A percentile compares a stretch with the other conserved stretches of the same genome.
These are phyloP conservation scores for Acanthamoeba lenticulata DNA, from an alignment of 208 protist species.

Conservation along the genomic window DNA sequence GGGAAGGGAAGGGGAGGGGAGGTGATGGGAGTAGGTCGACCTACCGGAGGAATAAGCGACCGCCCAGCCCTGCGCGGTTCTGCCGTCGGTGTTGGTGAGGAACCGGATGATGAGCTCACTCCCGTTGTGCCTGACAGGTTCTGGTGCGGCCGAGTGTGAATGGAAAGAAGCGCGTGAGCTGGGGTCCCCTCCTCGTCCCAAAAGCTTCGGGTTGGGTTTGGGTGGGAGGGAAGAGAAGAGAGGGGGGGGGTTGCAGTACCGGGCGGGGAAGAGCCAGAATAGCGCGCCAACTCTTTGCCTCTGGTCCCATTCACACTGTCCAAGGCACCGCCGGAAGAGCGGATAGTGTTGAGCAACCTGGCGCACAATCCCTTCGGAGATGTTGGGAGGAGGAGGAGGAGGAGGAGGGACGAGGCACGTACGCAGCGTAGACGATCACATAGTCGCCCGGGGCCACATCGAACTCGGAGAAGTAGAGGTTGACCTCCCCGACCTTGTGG, in stretches of 20 bases:
- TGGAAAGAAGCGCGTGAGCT: neutral
- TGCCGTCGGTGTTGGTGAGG: neutral
- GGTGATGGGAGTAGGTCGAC: neutral
- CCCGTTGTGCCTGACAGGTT: neutral
- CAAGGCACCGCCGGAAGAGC: too few species aligned
- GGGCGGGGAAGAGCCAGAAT: neutral
- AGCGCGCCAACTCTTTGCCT: neutral
- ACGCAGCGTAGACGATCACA: neutral
- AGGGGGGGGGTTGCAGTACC: neutral
- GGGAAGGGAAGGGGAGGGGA: neutral
- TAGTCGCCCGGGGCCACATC: conserved; percentile 28
- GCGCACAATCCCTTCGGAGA: too few species aligned
- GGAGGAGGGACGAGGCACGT: neutral
- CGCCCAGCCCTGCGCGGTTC: neutral
- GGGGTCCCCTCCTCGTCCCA: neutral
- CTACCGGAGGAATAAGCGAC: neutral
- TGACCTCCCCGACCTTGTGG: neutral
- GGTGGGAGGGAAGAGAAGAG: too few species aligned
- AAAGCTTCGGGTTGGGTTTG: too few species aligned
- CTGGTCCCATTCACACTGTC: neutral
- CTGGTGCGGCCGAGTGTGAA: neutral
- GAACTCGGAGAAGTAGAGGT: conserved; percentile 2
- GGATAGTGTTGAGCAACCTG: too few species aligned
- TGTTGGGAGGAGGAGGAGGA: too few species aligned
- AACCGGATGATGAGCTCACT: neutral